Base-by-base conservation (phyloP, 2,329 filamentous ascomycete genomes). In the Sporothrix pallida region DNA sequence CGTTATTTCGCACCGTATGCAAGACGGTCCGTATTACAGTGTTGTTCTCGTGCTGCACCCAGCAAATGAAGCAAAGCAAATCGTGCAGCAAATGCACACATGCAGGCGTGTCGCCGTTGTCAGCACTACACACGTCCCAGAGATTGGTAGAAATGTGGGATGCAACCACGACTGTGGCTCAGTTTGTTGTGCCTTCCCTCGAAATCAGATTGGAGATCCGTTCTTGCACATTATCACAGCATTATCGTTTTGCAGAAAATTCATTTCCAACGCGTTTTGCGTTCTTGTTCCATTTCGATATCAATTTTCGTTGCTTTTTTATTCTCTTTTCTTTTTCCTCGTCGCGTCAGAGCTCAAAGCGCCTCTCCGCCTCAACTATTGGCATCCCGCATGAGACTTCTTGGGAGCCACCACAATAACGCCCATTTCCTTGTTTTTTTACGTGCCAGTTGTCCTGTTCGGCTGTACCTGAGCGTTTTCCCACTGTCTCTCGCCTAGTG, bases 401-500 rank as follows among this genome's bases (percentile, higher is more conserved):
- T 37, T 20, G 13, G 26, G 23, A 23, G 9, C 10, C 3, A 23
- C 12, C 42, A 44, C 31, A 20, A 23, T 15, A 67, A 46, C 20
- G 15, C 65, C 46, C 46, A 15, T 50, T 68, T 52, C 65, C 46
- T 23, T 68, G 13, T 37, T 68, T 23, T 68, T 31, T 31, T 52
- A 52, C 42, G 54, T 50, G 69, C 69, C 69, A 71, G 69, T 62
- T 63, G 26, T 58, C 58, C n/a, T 37, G 20, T 67, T 73, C n/a
- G 46, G 10, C 23, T 63, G 48, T 23, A 9, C 46, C 17, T 73
- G 48, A 20, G 26, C 48, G 20, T n/a, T n/a, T n/a, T 17, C 31
- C n/a, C 48, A 23, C 12, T 26, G n/a, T 46, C 26, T 31, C 67
- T 54, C 17, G 26, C 13, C 44, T 68, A 68, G 44, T 68, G 62